phyloP scores from a whole-genome alignment of 2,329 filamentous ascomycete genomes.

The Cytospora paraplurivora region DNA sequence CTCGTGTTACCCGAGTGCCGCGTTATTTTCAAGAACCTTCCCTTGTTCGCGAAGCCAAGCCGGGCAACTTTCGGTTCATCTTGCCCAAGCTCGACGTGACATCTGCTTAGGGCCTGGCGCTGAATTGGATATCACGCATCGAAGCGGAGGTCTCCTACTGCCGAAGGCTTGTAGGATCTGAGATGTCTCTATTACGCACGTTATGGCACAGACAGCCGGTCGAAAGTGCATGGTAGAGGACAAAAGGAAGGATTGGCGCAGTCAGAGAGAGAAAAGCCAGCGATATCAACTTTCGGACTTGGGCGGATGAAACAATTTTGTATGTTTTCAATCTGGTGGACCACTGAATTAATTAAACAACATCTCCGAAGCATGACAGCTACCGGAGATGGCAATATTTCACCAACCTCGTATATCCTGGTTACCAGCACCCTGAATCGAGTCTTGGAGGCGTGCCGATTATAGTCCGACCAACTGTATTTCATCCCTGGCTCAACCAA shows the following conservation, averaged over 20 bases:
- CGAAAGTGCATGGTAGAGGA: too few relatives aligned
- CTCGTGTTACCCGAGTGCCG: conserved; percentile 21
- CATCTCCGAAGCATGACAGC: too few relatives aligned
- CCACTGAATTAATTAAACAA: too few relatives aligned
- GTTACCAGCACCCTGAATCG: not conserved
- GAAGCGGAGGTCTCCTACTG: conserved; percentile 10
- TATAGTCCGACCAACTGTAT: not conserved
- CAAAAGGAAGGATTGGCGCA: too few relatives aligned
- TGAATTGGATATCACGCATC: conserved; percentile 1
- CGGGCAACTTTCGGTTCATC: conserved; percentile 9
- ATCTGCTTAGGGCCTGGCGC: conserved; percentile 17
- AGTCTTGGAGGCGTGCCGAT: not conserved
- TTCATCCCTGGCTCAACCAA: not conserved
- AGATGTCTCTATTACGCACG: not conserved
- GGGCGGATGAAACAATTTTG: too few relatives aligned
- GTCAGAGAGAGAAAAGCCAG: too few relatives aligned
- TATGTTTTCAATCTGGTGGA: too few relatives aligned
- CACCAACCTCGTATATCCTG: not conserved
- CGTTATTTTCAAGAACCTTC: conserved; percentile 13
- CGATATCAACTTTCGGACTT: too few relatives aligned
- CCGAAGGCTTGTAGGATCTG: not conserved
- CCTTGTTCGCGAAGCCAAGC: conserved; percentile 17
- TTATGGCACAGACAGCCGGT: too few relatives aligned
- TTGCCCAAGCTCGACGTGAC: conserved; percentile 12
- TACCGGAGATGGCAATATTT: not conserved